Evolutionary conservation across 1,284 basidiomycete genomes (phyloP), one percentile per base, ranked within the genome.

Genomic region (Puccinia novopanici): DNA sequence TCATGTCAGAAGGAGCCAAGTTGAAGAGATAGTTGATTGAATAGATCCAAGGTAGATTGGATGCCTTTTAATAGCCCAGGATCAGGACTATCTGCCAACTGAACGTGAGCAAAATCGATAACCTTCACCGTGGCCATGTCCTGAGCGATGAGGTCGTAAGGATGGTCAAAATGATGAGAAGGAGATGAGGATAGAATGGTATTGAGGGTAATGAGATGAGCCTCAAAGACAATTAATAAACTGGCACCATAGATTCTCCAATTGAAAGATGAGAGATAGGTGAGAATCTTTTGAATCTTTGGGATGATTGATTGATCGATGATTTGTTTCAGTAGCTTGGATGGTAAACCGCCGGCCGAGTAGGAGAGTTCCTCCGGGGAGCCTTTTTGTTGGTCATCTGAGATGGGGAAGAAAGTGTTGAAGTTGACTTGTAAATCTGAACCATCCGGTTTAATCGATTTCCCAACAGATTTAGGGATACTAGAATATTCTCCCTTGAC

Each of bases 201-300:
- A 12, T 55, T n/a, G n/a, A 79, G 67, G n/a, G 67, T 52, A 17
- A 24, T 54, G 17, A 52, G 34, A 48, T 79, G 67, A 50, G 63
- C 67, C 71, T 79, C 76, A 37, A 68, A 79, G 34, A 79, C 67
- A 2, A 79, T 57, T 24, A 79, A 55, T 37, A 79, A 17, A 48
- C 76, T 79, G 10, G 76, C 42, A 19, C 76, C 76, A 55, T 79
- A 79, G 5, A 79, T 68, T 45, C 67, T 30, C 76, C 76, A 79
- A 27, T 71, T 34, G 67, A 79, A 71, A 6, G 34, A 42, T 54
- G 65, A 71, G 30, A 72, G 50, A 61, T 79, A 50, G 42, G 19
- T 37, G 19, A 37, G n/a, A 12, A 79, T 45, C 30, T 37, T 50
- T 30, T 48, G 68, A 27, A 79, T 68, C 34, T 70, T 52, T 12